Base-by-base conservation (phyloP, 2,329 filamentous ascomycete genomes). In the Neopestalotiopsis sp. region DNA sequence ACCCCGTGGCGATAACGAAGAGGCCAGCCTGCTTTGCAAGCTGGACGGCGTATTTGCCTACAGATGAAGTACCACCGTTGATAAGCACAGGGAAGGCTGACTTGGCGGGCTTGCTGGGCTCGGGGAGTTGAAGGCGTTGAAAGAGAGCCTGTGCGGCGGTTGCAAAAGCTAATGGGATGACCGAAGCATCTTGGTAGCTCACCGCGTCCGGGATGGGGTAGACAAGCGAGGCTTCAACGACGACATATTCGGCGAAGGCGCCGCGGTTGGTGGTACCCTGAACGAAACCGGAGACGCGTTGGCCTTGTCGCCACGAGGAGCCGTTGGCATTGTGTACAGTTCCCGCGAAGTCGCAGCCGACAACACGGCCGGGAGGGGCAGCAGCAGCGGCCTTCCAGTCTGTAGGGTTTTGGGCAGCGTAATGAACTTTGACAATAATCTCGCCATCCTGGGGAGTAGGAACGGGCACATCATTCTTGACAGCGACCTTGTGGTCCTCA, bases 81-180 rank as follows among this genome's bases (percentile, higher is more conserved):
- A 78, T 69, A 1, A 78, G 72, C 20, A 78, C 58, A 3, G 77
- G 85, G 79, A 78, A 73, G 1, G 72, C 69, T 14, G 71, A 70
- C 56, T 70, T 74, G 58, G 76, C 76, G 4, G 77, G 76, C 67
- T 71, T 74, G 70, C 72, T 72, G 2, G 77, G 77, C 71, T 78
- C 77, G 2, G 77, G 77, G 20, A 78, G 72, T 24, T 71, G 69
- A 4, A 79, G 70, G 14, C 78, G 73, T 68, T 73, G 74, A 72
- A 78, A 74, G 65, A 79, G 66, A 24, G 75, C 77, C 70, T 79
- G 78, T 58, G 72, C 84, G 78, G 78, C 87, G 80, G 69, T 88
- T 73, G 68, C 85, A 80, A 71, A 87, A 75, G 71, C 81, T 78
- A 82, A 71, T 17, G 74, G 73, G 20, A 77, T 34, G 32, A 72